phyloP scores from a whole-genome alignment of 1,284 basidiomycete genomes.

The Sphaerobolus stellatus region DNA sequence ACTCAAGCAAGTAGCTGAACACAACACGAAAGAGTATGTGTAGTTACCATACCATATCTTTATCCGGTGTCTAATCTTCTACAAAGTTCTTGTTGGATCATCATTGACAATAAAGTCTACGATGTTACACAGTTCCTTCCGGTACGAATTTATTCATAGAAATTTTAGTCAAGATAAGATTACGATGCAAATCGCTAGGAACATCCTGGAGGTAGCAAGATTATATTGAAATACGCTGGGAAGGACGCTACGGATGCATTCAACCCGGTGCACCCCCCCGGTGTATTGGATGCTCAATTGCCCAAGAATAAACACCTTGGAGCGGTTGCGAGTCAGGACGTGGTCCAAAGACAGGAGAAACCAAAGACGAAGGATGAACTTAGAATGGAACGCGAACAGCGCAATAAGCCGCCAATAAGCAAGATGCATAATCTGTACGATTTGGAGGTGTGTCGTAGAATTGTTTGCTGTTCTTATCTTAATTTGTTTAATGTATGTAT shows the following conservation, averaged over 20 bases:
- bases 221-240: constrained; percentile 80
- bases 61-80: not conserved
- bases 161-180: constrained; percentile 1
- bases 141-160: constrained; percentile 43
- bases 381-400: constrained; percentile 61
- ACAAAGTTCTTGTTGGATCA: constrained; percentile 82
- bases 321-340: constrained; percentile 54
- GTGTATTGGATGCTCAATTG: constrained; percentile 69
- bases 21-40: constrained; percentile 52
- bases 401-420: constrained; percentile 61
- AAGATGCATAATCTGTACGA: constrained; percentile 73
- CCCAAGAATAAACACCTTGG: constrained; percentile 70
- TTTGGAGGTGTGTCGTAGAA: constrained; percentile 58
- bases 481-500: not conserved
- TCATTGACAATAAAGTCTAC: constrained; percentile 75
- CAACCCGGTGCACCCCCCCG: constrained; percentile 71
- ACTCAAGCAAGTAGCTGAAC: constrained; percentile 48
- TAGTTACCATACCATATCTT: not conserved
- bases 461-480: not conserved
- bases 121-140: constrained; percentile 84
- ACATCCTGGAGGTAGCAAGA: constrained; percentile 79
- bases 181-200: constrained; percentile 41
- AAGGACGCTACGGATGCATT: constrained; percentile 74
- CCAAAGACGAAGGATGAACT: constrained; percentile 68
- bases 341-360: constrained; percentile 40